Evolutionary conservation across 805 yeast species (phyloP).

Genomic region (Hanseniaspora guilliermondii): DNA sequence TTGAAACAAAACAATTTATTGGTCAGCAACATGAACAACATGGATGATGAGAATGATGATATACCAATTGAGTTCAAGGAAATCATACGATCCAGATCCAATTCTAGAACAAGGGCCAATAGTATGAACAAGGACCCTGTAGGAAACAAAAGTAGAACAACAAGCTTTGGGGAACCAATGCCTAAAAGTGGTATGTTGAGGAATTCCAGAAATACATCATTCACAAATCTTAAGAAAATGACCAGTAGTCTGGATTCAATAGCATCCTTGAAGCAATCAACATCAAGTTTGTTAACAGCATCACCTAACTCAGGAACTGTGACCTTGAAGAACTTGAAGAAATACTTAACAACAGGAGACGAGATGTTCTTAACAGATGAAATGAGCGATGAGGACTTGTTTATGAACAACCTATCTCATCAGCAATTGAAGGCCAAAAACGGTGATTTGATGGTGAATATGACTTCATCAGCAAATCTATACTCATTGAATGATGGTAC

Average conservation of each 20-base stretch:
- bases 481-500: slow-evolving; percentile 7
- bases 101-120: slow-evolving; percentile 11
- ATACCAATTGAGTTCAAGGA: slow-evolving; percentile 11
- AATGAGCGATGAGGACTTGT: slow-evolving; percentile 28
- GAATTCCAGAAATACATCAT: neutral
- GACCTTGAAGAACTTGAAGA: slow-evolving; percentile 9
- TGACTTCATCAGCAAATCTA: slow-evolving; percentile 8
- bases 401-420: slow-evolving; percentile 28
- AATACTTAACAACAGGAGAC: slow-evolving; percentile 17
- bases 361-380: slow-evolving; percentile 18
- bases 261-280: slow-evolving; percentile 1
- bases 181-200: neutral
- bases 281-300: neutral
- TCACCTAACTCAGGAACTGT: slow-evolving; percentile 44
- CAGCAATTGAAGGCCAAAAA: slow-evolving; percentile 1
- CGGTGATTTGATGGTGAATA: slow-evolving; percentile 10
- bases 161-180: neutral
- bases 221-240: neutral
- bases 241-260: slow-evolving; percentile 8
- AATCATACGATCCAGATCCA: slow-evolving; percentile 4
- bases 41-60: neutral
- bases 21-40: slow-evolving; percentile 3
- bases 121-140: neutral
- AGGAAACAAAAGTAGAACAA: neutral
- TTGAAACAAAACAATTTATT: slow-evolving; percentile 7